A percentile compares a stretch with the other conserved stretches of the same genome.
These are phyloP conservation scores for Xylaria arbuscula DNA, from an alignment of 2,329 filamentous ascomycete genomes.

Conservation along the genomic window DNA sequence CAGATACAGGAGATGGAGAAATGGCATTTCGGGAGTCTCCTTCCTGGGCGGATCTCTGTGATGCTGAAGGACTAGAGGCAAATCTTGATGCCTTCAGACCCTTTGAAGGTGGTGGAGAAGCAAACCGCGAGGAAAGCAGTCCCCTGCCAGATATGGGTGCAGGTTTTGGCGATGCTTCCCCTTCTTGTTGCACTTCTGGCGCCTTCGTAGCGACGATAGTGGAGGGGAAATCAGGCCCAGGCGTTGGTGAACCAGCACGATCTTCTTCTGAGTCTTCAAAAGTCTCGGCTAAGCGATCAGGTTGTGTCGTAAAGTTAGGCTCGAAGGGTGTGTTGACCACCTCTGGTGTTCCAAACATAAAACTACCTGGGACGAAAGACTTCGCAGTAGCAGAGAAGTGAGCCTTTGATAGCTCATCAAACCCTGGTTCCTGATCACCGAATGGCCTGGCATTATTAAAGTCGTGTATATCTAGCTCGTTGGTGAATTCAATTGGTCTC, in stretches of 20 bases:
- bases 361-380: conserved; percentile 68
- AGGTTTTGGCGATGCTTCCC: conserved; percentile 40
- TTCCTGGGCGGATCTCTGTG: conserved; percentile 57
- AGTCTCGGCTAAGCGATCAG: conserved; percentile 40
- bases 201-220: conserved; percentile 34
- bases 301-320: conserved; percentile 45
- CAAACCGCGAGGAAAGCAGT: conserved; percentile 50
- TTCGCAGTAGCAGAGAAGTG: conserved; percentile 76
- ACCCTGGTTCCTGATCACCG: conserved; percentile 54
- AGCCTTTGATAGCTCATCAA: conserved; percentile 61
- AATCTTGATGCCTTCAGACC: conserved; percentile 62
- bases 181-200: conserved; percentile 29
- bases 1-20: conserved; percentile 53
- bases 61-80: conserved; percentile 55
- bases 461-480: conserved; percentile 58
- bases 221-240: conserved; percentile 46
- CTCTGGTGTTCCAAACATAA: conserved; percentile 50
- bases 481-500: conserved; percentile 71
- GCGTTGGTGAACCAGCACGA: conserved; percentile 50
- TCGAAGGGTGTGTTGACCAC: conserved; percentile 48
- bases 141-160: conserved; percentile 41
- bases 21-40: conserved; percentile 59
- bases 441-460: conserved; percentile 66
- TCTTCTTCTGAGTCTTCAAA: conserved; percentile 47
- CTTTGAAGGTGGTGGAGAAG: conserved; percentile 52